phyloP scores from a whole-genome alignment of 768 basidiomycete genomes.

The Dentipellis sp. region DNA sequence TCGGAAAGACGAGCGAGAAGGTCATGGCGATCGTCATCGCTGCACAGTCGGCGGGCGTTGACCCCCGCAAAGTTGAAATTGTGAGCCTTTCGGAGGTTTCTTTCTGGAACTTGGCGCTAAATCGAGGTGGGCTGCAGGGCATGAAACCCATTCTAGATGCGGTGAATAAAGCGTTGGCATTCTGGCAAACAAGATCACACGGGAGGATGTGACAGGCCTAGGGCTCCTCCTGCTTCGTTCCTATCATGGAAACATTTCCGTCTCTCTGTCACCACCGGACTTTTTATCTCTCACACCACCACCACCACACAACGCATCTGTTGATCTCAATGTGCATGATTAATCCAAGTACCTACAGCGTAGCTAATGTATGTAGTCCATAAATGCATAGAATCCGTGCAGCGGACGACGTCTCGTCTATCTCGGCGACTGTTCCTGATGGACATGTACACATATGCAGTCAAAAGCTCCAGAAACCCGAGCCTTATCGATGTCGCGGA shows the following conservation, averaged over 20 bases:
- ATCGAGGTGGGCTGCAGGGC: conserved; percentile 34
- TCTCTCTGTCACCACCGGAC: background rate
- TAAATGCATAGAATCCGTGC: background rate
- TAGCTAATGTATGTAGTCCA: background rate
- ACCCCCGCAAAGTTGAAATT: conserved; percentile 49
- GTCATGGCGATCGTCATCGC: conserved; percentile 65
- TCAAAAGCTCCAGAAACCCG: too few relatives aligned
- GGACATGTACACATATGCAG: too few relatives aligned
- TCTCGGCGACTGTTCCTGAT: background rate
- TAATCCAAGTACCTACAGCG: background rate
- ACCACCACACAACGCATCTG: background rate
- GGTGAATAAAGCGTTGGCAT: conserved; percentile 62
- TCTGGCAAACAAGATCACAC: conserved; percentile 22
- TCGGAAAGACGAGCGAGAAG: conserved; percentile 74
- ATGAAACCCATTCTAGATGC: conserved; percentile 70
- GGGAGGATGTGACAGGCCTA: background rate
- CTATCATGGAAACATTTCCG: background rate
- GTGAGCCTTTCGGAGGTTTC: conserved; percentile 32
- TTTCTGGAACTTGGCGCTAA: background rate
- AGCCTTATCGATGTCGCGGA: too few relatives aligned
- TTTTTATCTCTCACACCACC: too few relatives aligned
- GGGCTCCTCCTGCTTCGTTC: background rate
- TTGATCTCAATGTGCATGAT: background rate
- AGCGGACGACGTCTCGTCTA: too few relatives aligned
- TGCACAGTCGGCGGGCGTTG: conserved; percentile 53